Percentiles rank a stretch among this genome's conserved stretches.
Conservation (phyloP, 2,329 filamentous ascomycete species). For the Pseudogymnoascus sp. region DNA sequence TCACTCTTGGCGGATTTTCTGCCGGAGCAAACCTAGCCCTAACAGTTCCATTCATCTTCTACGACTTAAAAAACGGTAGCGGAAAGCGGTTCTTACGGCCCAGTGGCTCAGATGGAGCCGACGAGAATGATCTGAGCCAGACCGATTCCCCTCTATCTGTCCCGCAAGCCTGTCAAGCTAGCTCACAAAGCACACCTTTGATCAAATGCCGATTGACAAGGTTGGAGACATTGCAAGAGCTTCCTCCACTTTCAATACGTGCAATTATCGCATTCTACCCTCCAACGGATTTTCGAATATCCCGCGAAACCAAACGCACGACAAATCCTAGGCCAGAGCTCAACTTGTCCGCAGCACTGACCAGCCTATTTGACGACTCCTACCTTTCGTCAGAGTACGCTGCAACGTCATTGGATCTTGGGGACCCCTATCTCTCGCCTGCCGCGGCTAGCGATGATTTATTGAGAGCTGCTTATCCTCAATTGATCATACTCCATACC, state of each 20-base stretch:
- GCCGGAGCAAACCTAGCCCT: conserved; percentile 39
- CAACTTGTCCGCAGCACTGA: conserved; percentile 48
- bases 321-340: conserved; percentile 46
- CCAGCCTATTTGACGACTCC: conserved; percentile 53
- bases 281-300: conserved; percentile 51
- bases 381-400: conserved; percentile 48
- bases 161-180: neutral
- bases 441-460: conserved; percentile 45
- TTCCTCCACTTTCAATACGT: conserved; percentile 38
- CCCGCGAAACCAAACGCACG: conserved; percentile 47
- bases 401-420: conserved; percentile 32
- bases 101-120: neutral
- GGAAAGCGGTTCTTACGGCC: conserved; percentile 29
- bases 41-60: conserved; percentile 38
- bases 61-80: conserved; percentile 33
- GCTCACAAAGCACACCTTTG: conserved; percentile 13
- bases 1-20: conserved; percentile 57
- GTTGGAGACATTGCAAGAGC: conserved; percentile 23
- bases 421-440: conserved; percentile 49
- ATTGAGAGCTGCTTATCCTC: conserved; percentile 39
- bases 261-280: conserved; percentile 55
- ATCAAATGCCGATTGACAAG: conserved; percentile 23
- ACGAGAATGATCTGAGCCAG: neutral
- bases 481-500: conserved; percentile 48
- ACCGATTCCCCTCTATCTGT: neutral